Base-by-base conservation (phyloP, 2,329 filamentous ascomycete genomes). In the Calonectria ilicicola region DNA sequence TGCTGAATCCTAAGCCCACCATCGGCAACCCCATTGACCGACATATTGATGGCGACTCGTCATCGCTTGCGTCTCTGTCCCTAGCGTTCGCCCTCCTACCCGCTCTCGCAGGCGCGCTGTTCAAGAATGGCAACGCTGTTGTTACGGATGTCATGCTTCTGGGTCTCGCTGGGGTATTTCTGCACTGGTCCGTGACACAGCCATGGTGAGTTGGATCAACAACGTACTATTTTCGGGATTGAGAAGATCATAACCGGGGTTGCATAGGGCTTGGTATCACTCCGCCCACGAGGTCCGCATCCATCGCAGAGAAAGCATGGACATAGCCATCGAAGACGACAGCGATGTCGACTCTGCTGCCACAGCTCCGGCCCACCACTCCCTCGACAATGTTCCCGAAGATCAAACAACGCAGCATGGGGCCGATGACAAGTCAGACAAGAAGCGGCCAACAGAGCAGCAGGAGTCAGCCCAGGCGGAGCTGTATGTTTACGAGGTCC, bases 161-260 rank as follows among this genome's bases (percentile, higher is more conserved):
- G 38, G 91, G 90, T 3, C 84, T 98, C 73, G 94, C 94, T 2
- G 94, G 93, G 5, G 89, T 98, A 53, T 97, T 98, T 80, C 87
- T 98, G 74, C 96, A 98, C 82, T 98, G 95, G 95, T 96, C 94
- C 62, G 93, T 98, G 51, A 93, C 95, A 69, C 88, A 97, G 76
- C 96, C 96, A 78, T 98, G 96, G 96, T 96, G 86, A 81, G 89
- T 74, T 64, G 46, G 23, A 67, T 38, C 38, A 58, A 47, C 27
- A 64, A 32, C 29, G 29, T 32, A 23, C 46, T 64, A 42, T 65
- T 60, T 56, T 38, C 23, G 40, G 21, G 40, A 42, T 65, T 23
- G 32, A 46, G 17, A 38, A 19, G 21, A 58, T 67, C 47, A 58
- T 58, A 65, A 68, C 35, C 35, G 27, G 15, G n/a, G 26, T 35